Conservation (phyloP, 1,284 basidiomycete genomes). For the Cryptococcus sp. region DNA sequence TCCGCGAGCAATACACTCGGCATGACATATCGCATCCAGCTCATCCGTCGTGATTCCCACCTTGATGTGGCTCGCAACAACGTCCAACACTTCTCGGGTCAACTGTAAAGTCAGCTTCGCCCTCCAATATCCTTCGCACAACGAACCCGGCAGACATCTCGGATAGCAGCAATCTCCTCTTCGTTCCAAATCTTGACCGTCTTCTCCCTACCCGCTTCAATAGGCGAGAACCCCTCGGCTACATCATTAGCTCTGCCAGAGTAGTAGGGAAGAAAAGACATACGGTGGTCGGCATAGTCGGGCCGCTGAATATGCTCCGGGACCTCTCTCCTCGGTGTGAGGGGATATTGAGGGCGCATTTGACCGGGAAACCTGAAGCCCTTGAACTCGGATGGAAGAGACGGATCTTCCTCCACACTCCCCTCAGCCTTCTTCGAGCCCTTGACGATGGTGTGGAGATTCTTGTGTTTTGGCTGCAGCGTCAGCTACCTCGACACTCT, state of each 20-base stretch:
- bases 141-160: conserved; percentile 45
- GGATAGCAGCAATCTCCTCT: conserved; percentile 47
- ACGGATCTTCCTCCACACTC: too few species aligned
- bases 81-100: conserved; percentile 82
- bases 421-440: conserved; percentile 24
- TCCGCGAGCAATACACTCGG: conserved; percentile 82
- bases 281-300: conserved; percentile 48
- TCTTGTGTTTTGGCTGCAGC: conserved; percentile 36
- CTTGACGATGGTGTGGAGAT: conserved; percentile 44
- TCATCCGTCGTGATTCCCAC: conserved; percentile 95
- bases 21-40: conserved; percentile 91
- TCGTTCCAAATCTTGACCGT: conserved; percentile 37
- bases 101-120: conserved; percentile 53
- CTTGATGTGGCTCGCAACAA: conserved; percentile 73
- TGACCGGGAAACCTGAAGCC: conserved; percentile 45
- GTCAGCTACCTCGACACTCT: conserved; percentile 1
- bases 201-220: conserved; percentile 37
- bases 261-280: conserved; percentile 12
- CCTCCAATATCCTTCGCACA: not conserved
- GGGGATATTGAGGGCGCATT: conserved; percentile 45
- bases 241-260: conserved; percentile 1
- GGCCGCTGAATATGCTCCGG: conserved; percentile 43
- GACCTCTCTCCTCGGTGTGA: conserved; percentile 38
- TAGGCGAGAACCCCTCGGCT: conserved; percentile 41
- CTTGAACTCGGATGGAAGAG: conserved; percentile 40